A percentile compares a stretch with the other conserved stretches of the same genome.
Conservation (phyloP, 1,284 basidiomycete genomes). For the Pseudozyma sp. region DNA sequence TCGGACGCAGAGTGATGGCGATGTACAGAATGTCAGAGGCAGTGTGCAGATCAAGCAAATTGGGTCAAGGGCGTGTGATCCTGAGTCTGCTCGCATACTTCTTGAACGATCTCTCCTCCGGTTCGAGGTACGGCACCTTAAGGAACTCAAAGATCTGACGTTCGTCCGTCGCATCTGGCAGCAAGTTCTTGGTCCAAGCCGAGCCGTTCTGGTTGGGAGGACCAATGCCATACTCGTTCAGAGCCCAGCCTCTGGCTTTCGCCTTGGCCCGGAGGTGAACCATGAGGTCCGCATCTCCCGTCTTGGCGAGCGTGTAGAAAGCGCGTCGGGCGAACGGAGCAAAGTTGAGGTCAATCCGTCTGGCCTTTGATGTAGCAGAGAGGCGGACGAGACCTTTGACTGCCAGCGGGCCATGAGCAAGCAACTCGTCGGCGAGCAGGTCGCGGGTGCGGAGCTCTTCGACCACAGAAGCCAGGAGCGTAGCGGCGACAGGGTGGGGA, state of each 20-base stretch:
- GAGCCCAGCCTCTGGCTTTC: slow-evolving; percentile 22
- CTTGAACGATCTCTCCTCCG: slow-evolving; percentile 26
- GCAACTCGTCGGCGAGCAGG: slow-evolving; percentile 23
- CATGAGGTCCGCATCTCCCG: slow-evolving; percentile 39
- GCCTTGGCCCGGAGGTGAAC: slow-evolving; percentile 30
- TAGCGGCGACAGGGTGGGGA: slow-evolving; percentile 14
- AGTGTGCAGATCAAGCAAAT: neutral
- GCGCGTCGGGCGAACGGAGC: slow-evolving; percentile 32
- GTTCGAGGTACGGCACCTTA: slow-evolving; percentile 25
- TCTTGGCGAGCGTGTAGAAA: slow-evolving; percentile 42
- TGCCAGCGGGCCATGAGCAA: slow-evolving; percentile 29
- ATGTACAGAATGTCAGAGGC: neutral
- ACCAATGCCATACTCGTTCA: slow-evolving; percentile 42
- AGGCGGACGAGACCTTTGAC: slow-evolving; percentile 33
- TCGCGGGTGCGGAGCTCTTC: slow-evolving; percentile 10
- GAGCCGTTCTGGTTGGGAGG: slow-evolving; percentile 36
- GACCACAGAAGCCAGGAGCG: slow-evolving; percentile 15
- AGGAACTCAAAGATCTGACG: slow-evolving; percentile 34
- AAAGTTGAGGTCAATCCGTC: slow-evolving; percentile 42
- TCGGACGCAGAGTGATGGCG: neutral
- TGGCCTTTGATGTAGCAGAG: slow-evolving; percentile 11
- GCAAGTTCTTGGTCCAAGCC: slow-evolving; percentile 29
- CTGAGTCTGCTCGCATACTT: slow-evolving; percentile 13
- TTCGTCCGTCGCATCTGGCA: slow-evolving; percentile 32
- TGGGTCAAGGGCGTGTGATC: slow-evolving; percentile 5